phyloP scores from a whole-genome alignment of 257 asterid genomes.

The Solanum commersonii region DNA sequence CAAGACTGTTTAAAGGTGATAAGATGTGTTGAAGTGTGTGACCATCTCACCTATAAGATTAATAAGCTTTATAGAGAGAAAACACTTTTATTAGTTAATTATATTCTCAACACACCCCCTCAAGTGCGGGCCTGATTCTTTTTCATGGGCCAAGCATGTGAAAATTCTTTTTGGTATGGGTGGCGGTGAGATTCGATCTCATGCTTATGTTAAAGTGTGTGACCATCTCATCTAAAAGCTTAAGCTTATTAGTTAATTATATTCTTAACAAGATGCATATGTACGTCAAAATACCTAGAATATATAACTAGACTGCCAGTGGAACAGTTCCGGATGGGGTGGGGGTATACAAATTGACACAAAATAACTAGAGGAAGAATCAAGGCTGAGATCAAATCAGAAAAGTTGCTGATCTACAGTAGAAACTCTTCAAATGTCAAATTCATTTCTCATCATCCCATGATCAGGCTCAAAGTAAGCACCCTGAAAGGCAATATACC shows the following conservation, averaged over 20 bases:
- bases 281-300: neutral
- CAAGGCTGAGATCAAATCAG: neutral
- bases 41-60: neutral
- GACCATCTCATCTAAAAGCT: too few species aligned
- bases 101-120: too few species aligned
- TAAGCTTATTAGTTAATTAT: too few species aligned
- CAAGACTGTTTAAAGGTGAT: neutral
- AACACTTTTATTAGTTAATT: neutral
- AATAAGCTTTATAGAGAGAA: neutral
- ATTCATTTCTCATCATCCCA: neutral
- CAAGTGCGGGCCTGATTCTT: neutral
- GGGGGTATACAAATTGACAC: neutral
- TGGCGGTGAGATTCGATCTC: neutral
- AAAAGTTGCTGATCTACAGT: neutral
- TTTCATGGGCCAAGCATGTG: neutral
- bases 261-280: neutral
- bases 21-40: neutral
- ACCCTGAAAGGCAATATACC: neutral
- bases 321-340: neutral
- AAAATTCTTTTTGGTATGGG: neutral
- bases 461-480: neutral
- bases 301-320: neutral
- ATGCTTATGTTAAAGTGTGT: too few species aligned
- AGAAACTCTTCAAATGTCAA: neutral
- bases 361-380: neutral